phyloP scores from a whole-genome alignment of 441 rosid species.

The Jatropha multifida region DNA sequence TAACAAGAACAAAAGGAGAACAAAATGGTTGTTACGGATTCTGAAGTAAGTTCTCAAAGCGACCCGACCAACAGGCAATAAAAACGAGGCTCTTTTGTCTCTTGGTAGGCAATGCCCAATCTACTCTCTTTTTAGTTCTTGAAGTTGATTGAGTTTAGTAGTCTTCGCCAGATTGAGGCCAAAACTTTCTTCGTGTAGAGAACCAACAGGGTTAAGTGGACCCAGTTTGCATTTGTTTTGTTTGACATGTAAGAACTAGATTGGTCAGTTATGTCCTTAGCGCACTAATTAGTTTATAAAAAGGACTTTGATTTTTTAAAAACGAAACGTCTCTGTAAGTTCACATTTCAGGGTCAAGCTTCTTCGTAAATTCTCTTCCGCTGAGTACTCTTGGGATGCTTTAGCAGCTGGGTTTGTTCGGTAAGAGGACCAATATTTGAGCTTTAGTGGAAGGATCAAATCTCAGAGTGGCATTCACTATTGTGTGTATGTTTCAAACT shows the following conservation, averaged over 20 bases:
- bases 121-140: too few relatives aligned
- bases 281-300: too few relatives aligned
- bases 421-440: constrained; percentile 1
- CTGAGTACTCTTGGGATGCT: neutral
- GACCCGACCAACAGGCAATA: too few relatives aligned
- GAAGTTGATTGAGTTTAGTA: too few relatives aligned
- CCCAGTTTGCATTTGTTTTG: neutral
- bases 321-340: neutral
- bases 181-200: too few relatives aligned
- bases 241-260: constrained; percentile 26
- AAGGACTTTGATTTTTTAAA: constrained; percentile 22
- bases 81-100: too few relatives aligned
- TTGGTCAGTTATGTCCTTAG: neutral
- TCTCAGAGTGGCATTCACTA: constrained; percentile 40
- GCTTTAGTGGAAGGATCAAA: constrained; percentile 54
- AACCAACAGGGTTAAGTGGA: too few relatives aligned
- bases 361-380: neutral
- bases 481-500: constrained; percentile 34
- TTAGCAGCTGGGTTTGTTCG: neutral
- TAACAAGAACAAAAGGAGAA: too few relatives aligned
- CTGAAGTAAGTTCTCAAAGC: too few relatives aligned
- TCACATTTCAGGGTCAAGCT: neutral
- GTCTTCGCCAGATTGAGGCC: too few relatives aligned
- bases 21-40: too few relatives aligned
- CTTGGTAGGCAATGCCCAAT: too few relatives aligned